phyloP scores from a whole-genome alignment of 73 alveolate species.

The Paramecium pentaurelia region DNA sequence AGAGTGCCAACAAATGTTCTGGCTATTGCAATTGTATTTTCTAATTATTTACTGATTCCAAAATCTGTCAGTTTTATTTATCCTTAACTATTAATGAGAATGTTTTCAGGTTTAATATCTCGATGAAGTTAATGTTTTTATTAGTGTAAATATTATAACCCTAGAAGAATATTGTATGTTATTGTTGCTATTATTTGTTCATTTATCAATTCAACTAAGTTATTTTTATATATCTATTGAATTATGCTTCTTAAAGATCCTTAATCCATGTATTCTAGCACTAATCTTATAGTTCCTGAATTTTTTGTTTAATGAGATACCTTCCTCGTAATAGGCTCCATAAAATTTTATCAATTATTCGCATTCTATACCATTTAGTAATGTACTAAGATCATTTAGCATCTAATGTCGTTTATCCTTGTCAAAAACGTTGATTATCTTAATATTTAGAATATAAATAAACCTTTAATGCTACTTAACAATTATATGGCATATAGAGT shows the following conservation, averaged over 20 bases:
- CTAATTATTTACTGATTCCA: constrained; percentile 78
- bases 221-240: constrained; percentile 41
- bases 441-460: not conserved
- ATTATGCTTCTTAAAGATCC: constrained; percentile 74
- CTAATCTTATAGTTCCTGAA: constrained; percentile 57
- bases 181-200: constrained; percentile 72
- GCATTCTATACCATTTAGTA: constrained; percentile 40
- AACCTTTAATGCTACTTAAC: constrained; percentile 65
- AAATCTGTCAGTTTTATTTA: constrained; percentile 84
- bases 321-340: constrained; percentile 88
- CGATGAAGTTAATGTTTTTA: constrained; percentile 74
- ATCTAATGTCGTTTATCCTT: constrained; percentile 68
- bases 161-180: constrained; percentile 69
- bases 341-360: constrained; percentile 65
- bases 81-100: constrained; percentile 68
- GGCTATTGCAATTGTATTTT: constrained; percentile 66
- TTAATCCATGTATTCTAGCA: constrained; percentile 80
- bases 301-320: constrained; percentile 51
- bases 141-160: constrained; percentile 70
- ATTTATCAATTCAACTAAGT: constrained; percentile 61
- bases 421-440: constrained; percentile 74
- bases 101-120: constrained; percentile 83
- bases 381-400: constrained; percentile 63
- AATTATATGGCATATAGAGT: constrained; percentile 57
- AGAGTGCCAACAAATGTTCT: constrained; percentile 82